These are phyloP conservation scores for Calocybe indica DNA, from an alignment of 768 basidiomycete genomes.

Conservation along the genomic window DNA sequence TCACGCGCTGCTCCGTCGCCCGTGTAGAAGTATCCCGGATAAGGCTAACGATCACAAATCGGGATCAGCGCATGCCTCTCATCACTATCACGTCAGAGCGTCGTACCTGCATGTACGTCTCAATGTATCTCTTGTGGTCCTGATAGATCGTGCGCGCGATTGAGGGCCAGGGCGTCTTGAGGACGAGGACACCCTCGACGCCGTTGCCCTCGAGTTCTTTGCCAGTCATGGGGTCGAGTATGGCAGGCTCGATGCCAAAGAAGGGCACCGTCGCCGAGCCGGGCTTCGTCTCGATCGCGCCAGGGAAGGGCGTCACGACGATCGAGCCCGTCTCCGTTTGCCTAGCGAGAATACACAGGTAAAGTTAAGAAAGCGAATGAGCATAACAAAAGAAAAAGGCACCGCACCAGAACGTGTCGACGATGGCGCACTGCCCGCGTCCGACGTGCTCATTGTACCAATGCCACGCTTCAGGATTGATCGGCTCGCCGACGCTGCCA, in stretches of 20 bases:
- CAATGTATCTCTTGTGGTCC: constrained; percentile 80
- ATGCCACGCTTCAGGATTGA: constrained; percentile 98
- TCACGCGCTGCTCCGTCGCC: constrained; percentile 96
- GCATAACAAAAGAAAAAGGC: constrained; percentile 9
- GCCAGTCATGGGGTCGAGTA: constrained; percentile 82
- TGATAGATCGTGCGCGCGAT: constrained; percentile 89
- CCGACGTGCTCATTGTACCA: constrained; percentile 99
- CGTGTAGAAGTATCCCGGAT: constrained; percentile 93
- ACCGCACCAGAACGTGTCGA: constrained; percentile 81
- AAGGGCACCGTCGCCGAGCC: constrained; percentile 97
- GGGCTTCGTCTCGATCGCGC: constrained; percentile 93
- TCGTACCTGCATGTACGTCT: constrained; percentile 43
- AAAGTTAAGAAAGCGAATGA: constrained; percentile 2
- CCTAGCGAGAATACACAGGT: not conserved
- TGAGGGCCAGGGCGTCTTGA: constrained; percentile 90
- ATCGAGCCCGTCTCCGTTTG: constrained; percentile 99
- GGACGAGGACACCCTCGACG: constrained; percentile 86
- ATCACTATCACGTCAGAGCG: not conserved
- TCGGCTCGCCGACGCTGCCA: constrained; percentile 95
- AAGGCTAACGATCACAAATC: constrained; percentile 37
- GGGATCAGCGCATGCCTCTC: not conserved
- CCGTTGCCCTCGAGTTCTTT: constrained; percentile 69
- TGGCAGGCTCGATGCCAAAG: constrained; percentile 88
- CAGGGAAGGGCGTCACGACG: constrained; percentile 92
- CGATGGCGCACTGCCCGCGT: constrained; percentile 80